Evolutionary conservation across 2,329 filamentous ascomycete species (phyloP).

Genomic region (Sporothrix humicola): DNA sequence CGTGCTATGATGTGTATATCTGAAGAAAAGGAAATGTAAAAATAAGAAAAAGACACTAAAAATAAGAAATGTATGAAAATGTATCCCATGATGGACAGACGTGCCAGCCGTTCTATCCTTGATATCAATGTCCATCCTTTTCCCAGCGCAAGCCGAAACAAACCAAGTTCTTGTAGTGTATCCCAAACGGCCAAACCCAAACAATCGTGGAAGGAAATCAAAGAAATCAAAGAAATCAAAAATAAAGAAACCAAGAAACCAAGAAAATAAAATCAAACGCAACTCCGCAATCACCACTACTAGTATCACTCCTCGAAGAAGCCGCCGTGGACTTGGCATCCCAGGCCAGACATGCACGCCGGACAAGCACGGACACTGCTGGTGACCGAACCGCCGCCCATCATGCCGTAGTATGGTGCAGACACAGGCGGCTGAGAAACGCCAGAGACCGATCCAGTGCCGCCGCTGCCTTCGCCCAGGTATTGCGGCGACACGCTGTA

Average conservation of each 20-base stretch:
- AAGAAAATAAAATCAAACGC: not conserved
- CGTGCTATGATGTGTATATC: slow-evolving; percentile 5
- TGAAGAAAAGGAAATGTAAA: not conserved
- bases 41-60: no score
- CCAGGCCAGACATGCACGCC: slow-evolving; percentile 36
- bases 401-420: slow-evolving; percentile 31
- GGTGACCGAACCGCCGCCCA: not conserved
- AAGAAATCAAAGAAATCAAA: no score
- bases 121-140: not conserved
- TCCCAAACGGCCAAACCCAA: not conserved
- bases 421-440: slow-evolving; percentile 3
- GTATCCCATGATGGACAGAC: not conserved
- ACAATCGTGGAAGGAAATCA: not conserved
- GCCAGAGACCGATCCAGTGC: not conserved
- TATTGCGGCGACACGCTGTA: slow-evolving; percentile 37
- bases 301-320: slow-evolving; percentile 32
- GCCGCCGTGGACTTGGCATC: slow-evolving; percentile 35
- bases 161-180: not conserved
- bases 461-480: slow-evolving; percentile 2
- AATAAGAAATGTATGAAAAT: no score
- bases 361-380: slow-evolving; percentile 29
- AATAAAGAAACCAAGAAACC: not conserved
- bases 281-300: not conserved
- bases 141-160: not conserved
- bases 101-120: slow-evolving; percentile 4